Evolutionary conservation across 768 basidiomycete genomes (phyloP).

Genomic region (Daedaleopsis nitida): DNA sequence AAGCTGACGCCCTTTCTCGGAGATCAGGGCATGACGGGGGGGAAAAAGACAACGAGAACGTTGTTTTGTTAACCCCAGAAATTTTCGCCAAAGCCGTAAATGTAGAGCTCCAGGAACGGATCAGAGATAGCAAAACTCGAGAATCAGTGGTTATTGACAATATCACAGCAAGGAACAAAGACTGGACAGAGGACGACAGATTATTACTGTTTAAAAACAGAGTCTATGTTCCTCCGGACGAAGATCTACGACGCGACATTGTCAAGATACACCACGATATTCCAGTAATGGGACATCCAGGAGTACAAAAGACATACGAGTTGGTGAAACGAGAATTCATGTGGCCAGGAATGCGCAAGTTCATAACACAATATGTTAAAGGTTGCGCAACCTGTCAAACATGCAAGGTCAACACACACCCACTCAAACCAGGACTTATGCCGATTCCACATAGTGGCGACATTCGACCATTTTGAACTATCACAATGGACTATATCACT

Average conservation of each 20-base stretch:
- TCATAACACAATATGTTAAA: constrained; percentile 26
- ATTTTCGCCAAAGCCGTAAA: neutral
- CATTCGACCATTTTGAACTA: neutral
- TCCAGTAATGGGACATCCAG: constrained; percentile 29
- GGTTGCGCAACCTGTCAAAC: constrained; percentile 33
- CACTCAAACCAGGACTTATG: constrained; percentile 5
- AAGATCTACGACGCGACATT: neutral
- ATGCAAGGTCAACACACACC: constrained; percentile 25
- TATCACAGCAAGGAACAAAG: constrained; percentile 29
- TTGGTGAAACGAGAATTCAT: constrained; percentile 27
- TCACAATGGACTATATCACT: constrained; percentile 23
- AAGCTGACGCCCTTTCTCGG: constrained; percentile 10
- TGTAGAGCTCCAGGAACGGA: neutral
- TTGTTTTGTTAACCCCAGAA: neutral
- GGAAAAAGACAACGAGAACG: constrained; percentile 3
- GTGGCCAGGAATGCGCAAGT: constrained; percentile 30
- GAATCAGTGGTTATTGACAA: neutral
- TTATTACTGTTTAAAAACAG: constrained; percentile 23
- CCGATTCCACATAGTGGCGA: constrained; percentile 11
- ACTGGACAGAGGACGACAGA: constrained; percentile 24
- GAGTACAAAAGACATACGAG: constrained; percentile 26
- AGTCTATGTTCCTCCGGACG: neutral
- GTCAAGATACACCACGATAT: constrained; percentile 27
- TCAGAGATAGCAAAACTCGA: neutral
- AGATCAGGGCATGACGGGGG: neutral